Percentiles rank a stretch among this genome's conserved stretches.
These are phyloP conservation scores for Termitomyces sp. DNA, from an alignment of 768 basidiomycete species.

Conservation along the genomic window DNA sequence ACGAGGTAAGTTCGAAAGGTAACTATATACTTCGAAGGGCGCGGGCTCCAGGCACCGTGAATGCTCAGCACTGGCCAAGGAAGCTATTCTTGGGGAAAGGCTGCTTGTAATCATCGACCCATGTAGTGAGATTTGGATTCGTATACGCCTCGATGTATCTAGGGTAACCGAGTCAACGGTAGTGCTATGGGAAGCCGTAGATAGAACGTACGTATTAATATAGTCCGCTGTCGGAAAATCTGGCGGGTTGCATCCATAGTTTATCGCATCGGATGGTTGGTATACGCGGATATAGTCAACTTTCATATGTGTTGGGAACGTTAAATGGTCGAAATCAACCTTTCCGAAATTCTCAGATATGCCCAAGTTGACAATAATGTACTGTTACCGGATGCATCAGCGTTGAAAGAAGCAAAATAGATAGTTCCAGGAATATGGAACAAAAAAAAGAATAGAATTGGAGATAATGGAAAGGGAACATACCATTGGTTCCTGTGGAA, in stretches of 20 bases:
- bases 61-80: slow-evolving; percentile 31
- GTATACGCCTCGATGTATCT: slow-evolving; percentile 67
- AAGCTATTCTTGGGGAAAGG: slow-evolving; percentile 60
- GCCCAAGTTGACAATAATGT: slow-evolving; percentile 79
- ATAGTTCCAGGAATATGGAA: background rate
- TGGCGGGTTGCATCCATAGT: slow-evolving; percentile 71
- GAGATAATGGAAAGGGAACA: slow-evolving; percentile 14
- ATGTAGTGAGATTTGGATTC: slow-evolving; percentile 60
- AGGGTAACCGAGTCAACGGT: background rate
- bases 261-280: slow-evolving; percentile 55
- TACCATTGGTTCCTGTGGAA: slow-evolving; percentile 88
- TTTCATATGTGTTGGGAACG: slow-evolving; percentile 58
- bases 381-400: slow-evolving; percentile 36
- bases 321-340: slow-evolving; percentile 65
- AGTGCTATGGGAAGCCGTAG: background rate
- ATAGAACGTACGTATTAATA: slow-evolving; percentile 50
- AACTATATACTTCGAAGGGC: background rate
- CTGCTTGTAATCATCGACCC: slow-evolving; percentile 49
- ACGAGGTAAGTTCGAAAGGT: background rate
- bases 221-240: slow-evolving; percentile 69
- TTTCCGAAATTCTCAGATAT: slow-evolving; percentile 76
- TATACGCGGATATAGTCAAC: slow-evolving; percentile 66
- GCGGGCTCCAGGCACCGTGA: background rate
- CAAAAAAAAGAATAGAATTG: background rate
- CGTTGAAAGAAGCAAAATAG: background rate